Base-by-base conservation (phyloP, 2,329 filamentous ascomycete species). In the Cadophora sp. region DNA sequence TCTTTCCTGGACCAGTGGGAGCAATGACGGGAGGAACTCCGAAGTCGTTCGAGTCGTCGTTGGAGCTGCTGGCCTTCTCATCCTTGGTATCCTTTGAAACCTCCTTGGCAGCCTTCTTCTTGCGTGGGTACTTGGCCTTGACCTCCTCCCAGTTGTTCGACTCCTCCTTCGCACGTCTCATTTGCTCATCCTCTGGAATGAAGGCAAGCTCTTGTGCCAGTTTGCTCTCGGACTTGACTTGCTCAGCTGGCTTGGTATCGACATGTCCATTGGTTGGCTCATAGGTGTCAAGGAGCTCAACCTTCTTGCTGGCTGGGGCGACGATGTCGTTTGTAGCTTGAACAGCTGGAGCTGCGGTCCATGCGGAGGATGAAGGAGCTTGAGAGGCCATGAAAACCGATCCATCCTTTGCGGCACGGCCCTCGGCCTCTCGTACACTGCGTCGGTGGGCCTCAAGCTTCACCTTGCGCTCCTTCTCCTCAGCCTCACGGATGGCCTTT, bases 361-460 rank as follows among this genome's bases (percentile, higher is more conserved):
- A 84, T 53, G 79, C 79, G 39, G 81, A 83, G 63, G 81, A 79
- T 30, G 78, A 78, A 61, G 81, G 82, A 65, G 78, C 73, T 62
- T 80, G 76, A 61, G 78, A 76, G 8, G 84, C 82, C 77, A 82
- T 81, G 76, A 86, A 89, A 66, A 83, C 78, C 18, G 86, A 88
- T 51, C 94, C 94, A 73, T 96, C 94, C 83, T 93, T 93, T 64
- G 93, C 91, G 53, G 92, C 84, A 72, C 92, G 88, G 68, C 94
- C 94, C 79, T 96, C 93, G 59, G 92, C 88, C 77, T 94, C 87
- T 72, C 95, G 89, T 65, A 94, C 94, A 68, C 86, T 85, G 70
- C 94, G 91, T 71, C 93, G 88, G 82, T 97, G 94, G 78, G 91
- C 90, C 82, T 97, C 94, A 74, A 92, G 83, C 68, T 92, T 84